Conservation (phyloP, 2,329 filamentous ascomycete species). For the Emydomyces testavorans region DNA sequence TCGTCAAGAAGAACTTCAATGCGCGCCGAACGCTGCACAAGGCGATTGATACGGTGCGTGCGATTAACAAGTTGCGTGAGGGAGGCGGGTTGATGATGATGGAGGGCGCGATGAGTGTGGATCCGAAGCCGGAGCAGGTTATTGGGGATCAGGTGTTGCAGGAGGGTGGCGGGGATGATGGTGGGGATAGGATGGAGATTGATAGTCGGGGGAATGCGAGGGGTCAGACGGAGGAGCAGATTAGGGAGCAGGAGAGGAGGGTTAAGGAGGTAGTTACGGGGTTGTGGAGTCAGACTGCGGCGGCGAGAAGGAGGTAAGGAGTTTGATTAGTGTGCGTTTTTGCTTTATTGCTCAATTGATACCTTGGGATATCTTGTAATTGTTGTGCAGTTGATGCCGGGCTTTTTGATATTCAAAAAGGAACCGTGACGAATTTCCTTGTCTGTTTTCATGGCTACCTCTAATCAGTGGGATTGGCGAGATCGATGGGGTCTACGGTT, state of each 20-base stretch:
- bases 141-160: conserved; percentile 33
- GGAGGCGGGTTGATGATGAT: conserved; percentile 52
- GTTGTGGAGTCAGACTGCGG: conserved; percentile 39
- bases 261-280: conserved; percentile 49
- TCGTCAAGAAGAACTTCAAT: conserved; percentile 61
- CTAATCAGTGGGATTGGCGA: too few species aligned
- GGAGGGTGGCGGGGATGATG: conserved; percentile 29
- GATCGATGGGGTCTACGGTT: too few species aligned
- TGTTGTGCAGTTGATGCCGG: too few species aligned
- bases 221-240: conserved; percentile 53
- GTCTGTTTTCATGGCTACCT: too few species aligned
- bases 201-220: conserved; percentile 49
- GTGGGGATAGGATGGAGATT: conserved; percentile 40
- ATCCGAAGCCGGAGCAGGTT: conserved; percentile 42
- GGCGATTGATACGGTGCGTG: conserved; percentile 56
- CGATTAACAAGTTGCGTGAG: conserved; percentile 55
- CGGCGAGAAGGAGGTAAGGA: conserved; percentile 17
- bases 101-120: conserved; percentile 48
- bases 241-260: conserved; percentile 47
- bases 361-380: too few species aligned
- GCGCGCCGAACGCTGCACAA: conserved; percentile 53
- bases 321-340: not conserved
- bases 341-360: too few species aligned
- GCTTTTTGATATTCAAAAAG: too few species aligned
- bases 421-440: too few species aligned